Base-by-base conservation (phyloP, 1,284 basidiomycete genomes). In the Melampsora americana region DNA sequence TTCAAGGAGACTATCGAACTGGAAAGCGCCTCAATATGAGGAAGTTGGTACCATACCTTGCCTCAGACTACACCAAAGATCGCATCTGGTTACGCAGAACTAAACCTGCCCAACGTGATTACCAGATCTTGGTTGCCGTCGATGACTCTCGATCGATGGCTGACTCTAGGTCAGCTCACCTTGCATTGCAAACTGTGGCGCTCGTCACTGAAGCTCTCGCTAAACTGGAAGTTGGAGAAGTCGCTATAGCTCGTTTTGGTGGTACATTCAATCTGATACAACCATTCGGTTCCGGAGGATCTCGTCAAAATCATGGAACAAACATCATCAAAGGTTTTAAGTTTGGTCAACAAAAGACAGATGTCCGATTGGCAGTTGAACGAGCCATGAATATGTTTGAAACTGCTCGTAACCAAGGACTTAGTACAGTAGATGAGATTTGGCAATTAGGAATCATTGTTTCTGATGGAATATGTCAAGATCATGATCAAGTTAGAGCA, bases 361-460 rank as follows among this genome's bases (percentile, higher is more conserved):
- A 99, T 80, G 92, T 99, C 5, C 88, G 92, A 4, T 86, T 88
- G 11, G 87, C 99, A 69, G 86, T 99, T n/a, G 90, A 95, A 79
- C 88, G 88, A 30, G 94, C 92, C 78, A 85, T 99, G 50, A 84
- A 86, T 20, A 87, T 92, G 77, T 87, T 99, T 16, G 89, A 90
- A 9, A 44, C 70, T 11, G 78, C 80, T 14, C 69, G 77, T 14
- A 53, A 69, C 79, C 86, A 86, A 42, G 90, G 93, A 39, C 85
- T 78, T 92, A 61, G 90, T 91, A 80, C 86, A 86, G 69, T 87
- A 88, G 44, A 84, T 86, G 94, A 98, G 79, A 86, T 99, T 30
- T 99, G 96, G 96, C 96, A 99, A 83, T 87, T 99, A 71, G 89
- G 97, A 83, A 94, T 99, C 84, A 96, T 99, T 86, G 93, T 99